Evolutionary conservation across 78 protist species (phyloP).

Genomic region (Guillardia theta): DNA sequence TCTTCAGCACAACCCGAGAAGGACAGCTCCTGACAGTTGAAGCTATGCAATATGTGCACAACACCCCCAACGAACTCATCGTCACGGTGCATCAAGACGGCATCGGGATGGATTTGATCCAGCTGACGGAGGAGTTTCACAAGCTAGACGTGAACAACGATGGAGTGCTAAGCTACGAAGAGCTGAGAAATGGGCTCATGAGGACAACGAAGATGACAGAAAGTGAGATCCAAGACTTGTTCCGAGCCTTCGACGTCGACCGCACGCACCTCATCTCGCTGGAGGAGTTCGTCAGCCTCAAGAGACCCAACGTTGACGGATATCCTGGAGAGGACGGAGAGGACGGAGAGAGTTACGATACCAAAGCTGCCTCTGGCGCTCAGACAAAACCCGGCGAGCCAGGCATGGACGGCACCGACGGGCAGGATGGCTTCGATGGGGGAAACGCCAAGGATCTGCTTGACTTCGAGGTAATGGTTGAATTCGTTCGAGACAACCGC

Average conservation of each 20-base stretch:
- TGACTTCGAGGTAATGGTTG: neutral
- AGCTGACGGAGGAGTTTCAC: neutral
- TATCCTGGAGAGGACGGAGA: neutral
- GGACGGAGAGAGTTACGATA: neutral
- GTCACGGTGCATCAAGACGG: neutral
- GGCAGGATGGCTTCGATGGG: neutral
- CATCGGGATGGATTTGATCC: neutral
- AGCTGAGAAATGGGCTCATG: too few species aligned
- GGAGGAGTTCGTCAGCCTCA: too few species aligned
- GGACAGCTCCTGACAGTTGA: too few species aligned
- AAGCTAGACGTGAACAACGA: neutral
- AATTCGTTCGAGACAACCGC: neutral
- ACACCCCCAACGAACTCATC: neutral
- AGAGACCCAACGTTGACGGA: neutral
- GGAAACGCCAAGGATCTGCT: neutral
- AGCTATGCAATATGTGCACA: too few species aligned
- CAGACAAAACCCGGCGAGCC: neutral
- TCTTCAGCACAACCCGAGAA: too few species aligned
- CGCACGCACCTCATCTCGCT: too few species aligned
- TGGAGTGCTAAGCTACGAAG: too few species aligned
- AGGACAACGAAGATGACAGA: too few species aligned
- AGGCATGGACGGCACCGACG: neutral
- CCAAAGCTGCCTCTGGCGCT: neutral
- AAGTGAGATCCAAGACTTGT: too few species aligned
- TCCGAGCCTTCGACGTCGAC: too few species aligned